A percentile compares a stretch with the other conserved stretches of the same genome.
phyloP scores from a whole-genome alignment of 495 filamentous ascomycete species.

The Aspergillus sclerotioniger region DNA sequence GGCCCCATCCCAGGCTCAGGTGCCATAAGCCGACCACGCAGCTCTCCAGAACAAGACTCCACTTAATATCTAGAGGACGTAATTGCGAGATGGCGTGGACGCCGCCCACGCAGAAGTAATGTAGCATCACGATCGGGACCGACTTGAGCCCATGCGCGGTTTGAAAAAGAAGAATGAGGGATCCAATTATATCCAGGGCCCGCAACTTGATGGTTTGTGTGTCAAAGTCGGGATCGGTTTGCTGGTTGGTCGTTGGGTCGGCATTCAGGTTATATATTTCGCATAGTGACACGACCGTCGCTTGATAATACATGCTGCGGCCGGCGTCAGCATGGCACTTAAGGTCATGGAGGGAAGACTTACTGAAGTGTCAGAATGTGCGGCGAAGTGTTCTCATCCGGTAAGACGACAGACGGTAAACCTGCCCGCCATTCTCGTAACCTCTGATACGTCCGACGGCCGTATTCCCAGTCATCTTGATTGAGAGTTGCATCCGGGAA shows the following conservation, averaged over 20 bases:
- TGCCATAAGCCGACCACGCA: constrained; percentile 29
- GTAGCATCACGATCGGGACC: constrained; percentile 30
- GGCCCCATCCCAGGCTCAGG: constrained; percentile 30
- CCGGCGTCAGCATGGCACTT: not conserved
- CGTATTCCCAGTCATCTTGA: constrained; percentile 17
- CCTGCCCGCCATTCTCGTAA: constrained; percentile 15
- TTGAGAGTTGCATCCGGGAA: constrained; percentile 11
- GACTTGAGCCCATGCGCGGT: constrained; percentile 27
- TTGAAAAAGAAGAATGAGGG: constrained; percentile 25
- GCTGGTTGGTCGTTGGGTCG: not conserved
- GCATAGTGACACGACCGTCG: constrained; percentile 19
- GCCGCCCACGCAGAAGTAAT: constrained; percentile 27
- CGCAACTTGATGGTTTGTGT: constrained; percentile 10
- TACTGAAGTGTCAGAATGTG: constrained; percentile 24
- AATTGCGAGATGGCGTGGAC: constrained; percentile 23
- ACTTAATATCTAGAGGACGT: constrained; percentile 17
- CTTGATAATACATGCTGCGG: constrained; percentile 23
- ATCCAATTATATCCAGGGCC: constrained; percentile 25
- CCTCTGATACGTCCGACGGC: constrained; percentile 9
- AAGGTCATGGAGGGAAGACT: not conserved
- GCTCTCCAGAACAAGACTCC: constrained; percentile 26
- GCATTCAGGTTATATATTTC: constrained; percentile 14
- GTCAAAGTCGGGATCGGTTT: constrained; percentile 3
- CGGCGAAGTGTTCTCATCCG: constrained; percentile 18
- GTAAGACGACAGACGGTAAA: constrained; percentile 14